Evolutionary conservation across 2,329 filamentous ascomycete genomes (phyloP).

Genomic region (Penicillium sp.): DNA sequence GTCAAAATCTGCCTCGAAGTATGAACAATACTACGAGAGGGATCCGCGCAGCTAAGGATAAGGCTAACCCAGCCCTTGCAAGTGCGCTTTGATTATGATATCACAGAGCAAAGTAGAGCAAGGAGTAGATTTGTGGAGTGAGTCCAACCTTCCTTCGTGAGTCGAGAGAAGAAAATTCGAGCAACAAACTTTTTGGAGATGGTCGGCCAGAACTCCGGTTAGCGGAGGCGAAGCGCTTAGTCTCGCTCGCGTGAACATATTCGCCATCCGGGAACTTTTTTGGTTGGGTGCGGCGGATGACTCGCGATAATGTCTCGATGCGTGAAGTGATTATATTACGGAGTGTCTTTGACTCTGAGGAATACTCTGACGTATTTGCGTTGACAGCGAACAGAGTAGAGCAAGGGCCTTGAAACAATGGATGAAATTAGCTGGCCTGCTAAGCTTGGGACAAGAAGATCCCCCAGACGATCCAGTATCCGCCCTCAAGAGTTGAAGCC

Average conservation of each 20-base stretch:
- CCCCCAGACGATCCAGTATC: neutral
- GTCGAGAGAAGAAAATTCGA: neutral
- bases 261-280: neutral
- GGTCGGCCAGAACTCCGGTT: constrained; percentile 12
- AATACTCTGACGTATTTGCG: neutral
- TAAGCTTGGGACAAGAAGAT: neutral
- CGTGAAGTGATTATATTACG: neutral
- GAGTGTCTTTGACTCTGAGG: neutral
- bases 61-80: neutral
- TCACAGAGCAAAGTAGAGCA: neutral
- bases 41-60: neutral
- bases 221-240: constrained; percentile 4
- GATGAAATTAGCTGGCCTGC: neutral
- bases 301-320: neutral
- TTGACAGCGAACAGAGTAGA: neutral
- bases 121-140: neutral
- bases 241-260: constrained; percentile 4
- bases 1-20: neutral
- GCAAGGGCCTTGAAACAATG: neutral
- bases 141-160: neutral
- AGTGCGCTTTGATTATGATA: neutral
- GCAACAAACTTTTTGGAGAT: neutral
- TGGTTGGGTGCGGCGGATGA: neutral
- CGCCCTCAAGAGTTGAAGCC: neutral
- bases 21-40: neutral